Percentiles rank a stretch among this genome's conserved stretches.
Conservation (phyloP, 106 monocot genomes). For the Acorus gramineus region DNA sequence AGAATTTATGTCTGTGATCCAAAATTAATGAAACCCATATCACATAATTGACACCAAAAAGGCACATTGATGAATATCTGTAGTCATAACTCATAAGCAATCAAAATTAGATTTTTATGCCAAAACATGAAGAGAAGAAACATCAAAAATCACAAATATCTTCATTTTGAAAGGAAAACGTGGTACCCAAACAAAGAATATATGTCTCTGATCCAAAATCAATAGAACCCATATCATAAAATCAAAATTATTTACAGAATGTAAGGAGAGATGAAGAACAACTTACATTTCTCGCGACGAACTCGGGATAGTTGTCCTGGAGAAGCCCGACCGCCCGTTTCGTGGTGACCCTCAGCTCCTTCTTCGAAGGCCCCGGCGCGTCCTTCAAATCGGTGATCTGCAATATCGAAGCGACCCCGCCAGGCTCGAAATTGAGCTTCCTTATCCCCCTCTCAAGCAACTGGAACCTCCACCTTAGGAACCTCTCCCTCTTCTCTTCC, state of each 20-base stretch:
- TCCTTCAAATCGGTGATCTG: constrained; percentile 66
- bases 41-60: constrained; percentile 39
- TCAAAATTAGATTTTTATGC: background rate
- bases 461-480: constrained; percentile 62
- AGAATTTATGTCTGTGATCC: no score
- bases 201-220: no score
- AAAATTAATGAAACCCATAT: no score
- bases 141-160: no score
- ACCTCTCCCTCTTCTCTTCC: constrained; percentile 43
- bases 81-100: background rate
- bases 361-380: constrained; percentile 42
- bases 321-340: constrained; percentile 48
- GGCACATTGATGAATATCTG: constrained; percentile 78
- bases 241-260: background rate
- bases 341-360: constrained; percentile 53
- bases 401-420: constrained; percentile 30
- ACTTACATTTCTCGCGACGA: constrained; percentile 66
- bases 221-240: no score
- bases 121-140: no score
- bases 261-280: background rate
- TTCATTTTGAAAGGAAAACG: no score
- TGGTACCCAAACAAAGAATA: no score
- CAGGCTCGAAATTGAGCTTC: constrained; percentile 47
- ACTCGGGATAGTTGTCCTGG: constrained; percentile 82
- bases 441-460: constrained; percentile 62